Conservation (phyloP, 2,329 filamentous ascomycete species). For the Xylariaceae sp. region DNA sequence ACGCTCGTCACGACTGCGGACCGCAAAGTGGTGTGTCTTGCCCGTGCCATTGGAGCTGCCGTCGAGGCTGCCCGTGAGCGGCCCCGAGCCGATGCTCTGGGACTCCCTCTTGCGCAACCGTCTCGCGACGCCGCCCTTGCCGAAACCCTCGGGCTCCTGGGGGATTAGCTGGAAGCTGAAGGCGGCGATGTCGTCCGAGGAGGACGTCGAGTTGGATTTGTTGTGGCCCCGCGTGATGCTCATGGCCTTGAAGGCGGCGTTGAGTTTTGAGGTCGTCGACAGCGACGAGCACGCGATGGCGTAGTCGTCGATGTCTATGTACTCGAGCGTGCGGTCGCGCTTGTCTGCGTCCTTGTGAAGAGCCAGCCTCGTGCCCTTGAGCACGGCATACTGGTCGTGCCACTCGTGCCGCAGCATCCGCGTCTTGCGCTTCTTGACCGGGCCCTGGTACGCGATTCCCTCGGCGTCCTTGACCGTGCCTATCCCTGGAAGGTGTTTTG, state of each 20-base stretch:
- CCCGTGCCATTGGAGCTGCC: constrained; percentile 63
- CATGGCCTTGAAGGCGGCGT: constrained; percentile 84
- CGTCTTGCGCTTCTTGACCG: constrained; percentile 94
- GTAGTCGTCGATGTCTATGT: constrained; percentile 88
- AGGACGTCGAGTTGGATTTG: constrained; percentile 50
- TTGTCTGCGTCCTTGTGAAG: constrained; percentile 71
- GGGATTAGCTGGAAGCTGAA: constrained; percentile 89
- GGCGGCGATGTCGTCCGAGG: constrained; percentile 64
- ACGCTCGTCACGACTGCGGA: constrained; percentile 83
- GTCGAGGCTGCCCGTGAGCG: constrained; percentile 38
- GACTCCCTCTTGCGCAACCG: constrained; percentile 62
- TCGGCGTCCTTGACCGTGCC: constrained; percentile 47
- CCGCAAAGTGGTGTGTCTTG: constrained; percentile 94
- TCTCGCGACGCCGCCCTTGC: constrained; percentile 51
- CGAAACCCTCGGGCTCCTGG: constrained; percentile 62
- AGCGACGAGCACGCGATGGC: constrained; percentile 83
- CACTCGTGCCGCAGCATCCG: constrained; percentile 90
- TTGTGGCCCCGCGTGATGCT: constrained; percentile 57
- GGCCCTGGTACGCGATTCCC: constrained; percentile 76
- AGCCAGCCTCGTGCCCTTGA: constrained; percentile 75
- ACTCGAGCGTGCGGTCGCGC: constrained; percentile 69
- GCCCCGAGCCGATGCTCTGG: constrained; percentile 45
- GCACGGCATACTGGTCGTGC: constrained; percentile 89
- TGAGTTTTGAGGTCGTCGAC: constrained; percentile 79
- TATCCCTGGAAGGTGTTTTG: constrained; percentile 41